These are phyloP conservation scores for Picea glauca DNA, from an alignment of 75 land plant genomes.

Conservation along the genomic window DNA sequence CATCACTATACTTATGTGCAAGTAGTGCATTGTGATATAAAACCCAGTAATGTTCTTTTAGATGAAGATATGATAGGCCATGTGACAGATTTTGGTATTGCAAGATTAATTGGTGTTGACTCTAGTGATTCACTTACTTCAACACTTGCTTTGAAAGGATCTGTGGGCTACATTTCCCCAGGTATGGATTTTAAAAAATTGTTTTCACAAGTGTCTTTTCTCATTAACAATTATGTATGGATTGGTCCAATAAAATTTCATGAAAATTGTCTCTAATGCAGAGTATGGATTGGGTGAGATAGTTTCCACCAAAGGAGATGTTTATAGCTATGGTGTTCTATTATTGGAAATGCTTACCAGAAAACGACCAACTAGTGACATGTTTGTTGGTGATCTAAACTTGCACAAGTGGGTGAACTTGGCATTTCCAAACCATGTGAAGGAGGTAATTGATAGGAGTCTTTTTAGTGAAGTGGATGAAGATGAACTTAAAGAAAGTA, in stretches of 20 bases:
- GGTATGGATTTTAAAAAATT: slow-evolving; percentile 7
- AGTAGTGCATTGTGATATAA: slow-evolving; percentile 37
- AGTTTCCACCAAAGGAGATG: slow-evolving; percentile 8
- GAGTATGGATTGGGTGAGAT: not conserved
- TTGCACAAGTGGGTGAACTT: slow-evolving; percentile 1
- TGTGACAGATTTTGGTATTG: slow-evolving; percentile 34
- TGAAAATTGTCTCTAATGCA: not conserved
- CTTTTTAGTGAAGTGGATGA: not conserved
- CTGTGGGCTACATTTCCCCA: slow-evolving; percentile 42
- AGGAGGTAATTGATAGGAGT: not conserved
- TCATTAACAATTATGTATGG: not conserved
- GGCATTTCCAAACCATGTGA: not conserved
- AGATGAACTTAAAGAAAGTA: not conserved
- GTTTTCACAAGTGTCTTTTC: too few relatives aligned
- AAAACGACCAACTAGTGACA: slow-evolving; percentile 1
- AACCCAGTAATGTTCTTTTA: slow-evolving; percentile 45
- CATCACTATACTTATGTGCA: slow-evolving; percentile 19
- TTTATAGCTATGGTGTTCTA: slow-evolving; percentile 6
- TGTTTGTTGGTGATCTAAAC: not conserved
- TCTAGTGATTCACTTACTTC: not conserved
- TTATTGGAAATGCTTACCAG: not conserved
- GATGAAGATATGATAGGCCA: slow-evolving; percentile 29
- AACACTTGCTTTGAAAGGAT: slow-evolving; percentile 12
- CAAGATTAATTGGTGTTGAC: slow-evolving; percentile 7
- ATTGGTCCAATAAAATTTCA: not conserved